phyloP scores from a whole-genome alignment of 2,329 filamentous ascomycete genomes.

The Fusarium scirpi region DNA sequence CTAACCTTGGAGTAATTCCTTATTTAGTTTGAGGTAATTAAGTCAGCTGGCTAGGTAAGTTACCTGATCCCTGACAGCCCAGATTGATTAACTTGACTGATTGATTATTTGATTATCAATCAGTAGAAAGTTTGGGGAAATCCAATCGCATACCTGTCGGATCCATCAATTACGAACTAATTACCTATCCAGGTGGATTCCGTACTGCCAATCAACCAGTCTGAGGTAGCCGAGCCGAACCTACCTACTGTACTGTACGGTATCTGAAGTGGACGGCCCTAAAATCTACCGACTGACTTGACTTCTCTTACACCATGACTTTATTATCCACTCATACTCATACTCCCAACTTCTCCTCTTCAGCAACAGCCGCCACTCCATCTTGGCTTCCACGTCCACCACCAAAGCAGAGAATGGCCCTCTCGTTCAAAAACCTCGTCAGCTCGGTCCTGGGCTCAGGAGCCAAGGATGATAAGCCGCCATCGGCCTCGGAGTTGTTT shows the following conservation, averaged over 20 bases:
- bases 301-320: slow-evolving; percentile 30
- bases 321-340: slow-evolving; percentile 12
- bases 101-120: slow-evolving; percentile 37
- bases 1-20: neutral
- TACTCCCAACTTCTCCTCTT: slow-evolving; percentile 8
- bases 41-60: neutral
- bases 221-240: slow-evolving; percentile 22
- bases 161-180: slow-evolving; percentile 17
- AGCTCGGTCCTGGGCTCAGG: slow-evolving; percentile 48
- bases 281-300: slow-evolving; percentile 29
- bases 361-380: slow-evolving; percentile 28
- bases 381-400: slow-evolving; percentile 47
- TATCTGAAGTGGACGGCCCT: slow-evolving; percentile 32
- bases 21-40: slow-evolving; percentile 1
- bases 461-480: slow-evolving; percentile 37
- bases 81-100: slow-evolving; percentile 12
- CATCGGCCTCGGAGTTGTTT: slow-evolving; percentile 69
- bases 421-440: slow-evolving; percentile 52
- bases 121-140: slow-evolving; percentile 11
- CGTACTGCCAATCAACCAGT: slow-evolving; percentile 1
- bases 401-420: slow-evolving; percentile 57
- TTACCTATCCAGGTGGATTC: slow-evolving; percentile 25
- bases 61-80: neutral
- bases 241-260: slow-evolving; percentile 4
- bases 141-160: slow-evolving; percentile 6